Evolutionary conservation across 1,284 basidiomycete genomes (phyloP), one percentile per base, ranked within the genome.

Genomic region (Ustilago xerochloae): DNA sequence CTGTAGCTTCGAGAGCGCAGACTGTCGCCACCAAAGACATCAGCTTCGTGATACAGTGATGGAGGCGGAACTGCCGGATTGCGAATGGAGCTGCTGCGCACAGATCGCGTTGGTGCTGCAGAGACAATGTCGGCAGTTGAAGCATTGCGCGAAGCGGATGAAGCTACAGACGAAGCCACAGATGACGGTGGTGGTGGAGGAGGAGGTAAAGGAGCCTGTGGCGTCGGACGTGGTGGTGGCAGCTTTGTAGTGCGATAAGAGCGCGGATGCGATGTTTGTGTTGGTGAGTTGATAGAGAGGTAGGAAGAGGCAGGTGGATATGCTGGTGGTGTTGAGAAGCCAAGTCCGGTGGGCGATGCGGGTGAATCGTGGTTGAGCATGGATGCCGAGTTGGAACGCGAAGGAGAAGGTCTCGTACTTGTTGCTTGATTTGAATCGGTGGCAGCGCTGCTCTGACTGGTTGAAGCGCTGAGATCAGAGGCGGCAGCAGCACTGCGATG

Each of bases 161-260:
- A 50, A 8, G 47, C 51, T 2, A 45, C 30, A 4, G 67, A 53
- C 0, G 67, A 57, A 41, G 60, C 60, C 18, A 54, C 24, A 16
- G 73, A 58, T 20, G 73, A 65, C 15, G 69, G 74, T 6, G 70
- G 74, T 36, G 74, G 74, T 16, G 73, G 58, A 5, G 74, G 74
- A 4, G 69, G 74, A 41, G 74, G 74, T 16, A 76, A 55, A 5
- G 74, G 74, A 4, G 69, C 60, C 26, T 61, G 71, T 1, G 74
- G 74, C 3, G 64, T 59, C 6, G 74, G 74, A n/a, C 66, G 41
- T 20, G 66, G 69, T 9, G 74, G 74, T 7, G 74, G 74, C 35
- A 76, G 53, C 50, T 58, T 63, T 5, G 48, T 52, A 30, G 39
- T 36, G 20, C 67, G 65, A 39, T 55, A 52, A 15, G 45, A 8